Evolutionary conservation across 2,329 filamentous ascomycete genomes (phyloP).

Genomic region (Ophiocordyceps camponoti-floridani): DNA sequence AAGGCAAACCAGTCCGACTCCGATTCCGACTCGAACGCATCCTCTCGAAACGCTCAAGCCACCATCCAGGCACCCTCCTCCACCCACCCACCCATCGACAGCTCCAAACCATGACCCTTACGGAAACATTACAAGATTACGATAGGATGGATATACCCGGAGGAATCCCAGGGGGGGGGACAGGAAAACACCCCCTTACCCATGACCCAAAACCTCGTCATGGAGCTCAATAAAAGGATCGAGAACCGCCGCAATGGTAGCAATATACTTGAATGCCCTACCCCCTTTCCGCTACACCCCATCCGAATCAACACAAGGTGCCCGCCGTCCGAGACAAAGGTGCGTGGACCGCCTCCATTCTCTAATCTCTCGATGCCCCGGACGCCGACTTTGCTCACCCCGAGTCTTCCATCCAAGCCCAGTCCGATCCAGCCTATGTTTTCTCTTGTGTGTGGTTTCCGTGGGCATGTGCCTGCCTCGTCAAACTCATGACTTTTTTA

Average conservation of each 20-base stretch:
- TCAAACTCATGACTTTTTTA: background rate
- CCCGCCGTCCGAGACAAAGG: background rate
- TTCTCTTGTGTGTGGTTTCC: background rate
- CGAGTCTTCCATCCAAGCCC: background rate
- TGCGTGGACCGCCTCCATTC: background rate
- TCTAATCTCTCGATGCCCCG: background rate
- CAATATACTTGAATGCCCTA: background rate
- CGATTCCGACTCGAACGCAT: too few relatives aligned
- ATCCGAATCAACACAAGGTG: background rate
- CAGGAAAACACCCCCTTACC: too few relatives aligned
- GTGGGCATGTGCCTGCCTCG: background rate
- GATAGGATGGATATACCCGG: too few relatives aligned
- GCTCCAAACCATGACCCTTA: too few relatives aligned
- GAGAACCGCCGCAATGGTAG: background rate
- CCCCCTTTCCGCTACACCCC: background rate
- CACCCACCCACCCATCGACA: too few relatives aligned
- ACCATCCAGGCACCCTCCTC: too few relatives aligned
- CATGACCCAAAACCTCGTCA: background rate
- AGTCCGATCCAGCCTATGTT: background rate
- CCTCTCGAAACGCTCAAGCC: too few relatives aligned
- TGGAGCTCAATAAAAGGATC: background rate
- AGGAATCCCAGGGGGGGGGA: too few relatives aligned
- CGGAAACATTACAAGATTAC: too few relatives aligned
- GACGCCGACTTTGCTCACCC: conserved; percentile 1
- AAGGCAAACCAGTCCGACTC: too few relatives aligned